A percentile compares a stretch with the other conserved stretches of the same genome.
Conservation (phyloP, 2,329 filamentous ascomycete species). For the Sclerotiophoma versabilis region DNA sequence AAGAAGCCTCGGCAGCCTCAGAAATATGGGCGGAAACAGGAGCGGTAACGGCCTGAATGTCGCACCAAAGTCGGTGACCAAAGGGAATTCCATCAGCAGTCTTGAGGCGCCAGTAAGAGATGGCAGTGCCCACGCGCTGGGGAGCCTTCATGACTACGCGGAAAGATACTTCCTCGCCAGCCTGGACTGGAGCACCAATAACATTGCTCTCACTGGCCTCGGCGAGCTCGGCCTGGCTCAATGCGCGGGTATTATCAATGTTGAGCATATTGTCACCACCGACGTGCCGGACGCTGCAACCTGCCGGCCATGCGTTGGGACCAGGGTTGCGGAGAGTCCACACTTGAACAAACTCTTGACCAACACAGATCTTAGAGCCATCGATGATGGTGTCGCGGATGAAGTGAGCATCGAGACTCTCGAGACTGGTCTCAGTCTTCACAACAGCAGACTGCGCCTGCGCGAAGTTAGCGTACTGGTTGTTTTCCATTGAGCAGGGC, state of each 20-base stretch:
- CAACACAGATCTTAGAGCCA: constrained; percentile 73
- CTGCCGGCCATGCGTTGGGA: constrained; percentile 79
- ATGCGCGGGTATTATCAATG: constrained; percentile 78
- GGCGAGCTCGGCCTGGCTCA: constrained; percentile 77
- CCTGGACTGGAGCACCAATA: constrained; percentile 70
- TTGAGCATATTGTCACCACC: constrained; percentile 97
- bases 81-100: constrained; percentile 81
- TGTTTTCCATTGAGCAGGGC: constrained; percentile 22
- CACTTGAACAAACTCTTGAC: constrained; percentile 82
- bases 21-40: constrained; percentile 10
- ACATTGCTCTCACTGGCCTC: constrained; percentile 84
- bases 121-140: constrained; percentile 74
- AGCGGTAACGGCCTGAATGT: constrained; percentile 70
- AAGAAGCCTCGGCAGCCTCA: constrained; percentile 25
- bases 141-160: constrained; percentile 86
- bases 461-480: constrained; percentile 33
- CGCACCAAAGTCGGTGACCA: constrained; percentile 94
- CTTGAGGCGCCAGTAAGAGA: constrained; percentile 97
- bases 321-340: constrained; percentile 93
- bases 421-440: neutral
- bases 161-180: constrained; percentile 80
- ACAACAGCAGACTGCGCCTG: constrained; percentile 39
- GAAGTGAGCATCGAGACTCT: constrained; percentile 69
- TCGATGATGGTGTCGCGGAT: constrained; percentile 80
- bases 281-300: constrained; percentile 88